These are phyloP conservation scores for Epichloe gansuensis DNA, from an alignment of 2,329 filamentous ascomycete species.

Conservation along the genomic window DNA sequence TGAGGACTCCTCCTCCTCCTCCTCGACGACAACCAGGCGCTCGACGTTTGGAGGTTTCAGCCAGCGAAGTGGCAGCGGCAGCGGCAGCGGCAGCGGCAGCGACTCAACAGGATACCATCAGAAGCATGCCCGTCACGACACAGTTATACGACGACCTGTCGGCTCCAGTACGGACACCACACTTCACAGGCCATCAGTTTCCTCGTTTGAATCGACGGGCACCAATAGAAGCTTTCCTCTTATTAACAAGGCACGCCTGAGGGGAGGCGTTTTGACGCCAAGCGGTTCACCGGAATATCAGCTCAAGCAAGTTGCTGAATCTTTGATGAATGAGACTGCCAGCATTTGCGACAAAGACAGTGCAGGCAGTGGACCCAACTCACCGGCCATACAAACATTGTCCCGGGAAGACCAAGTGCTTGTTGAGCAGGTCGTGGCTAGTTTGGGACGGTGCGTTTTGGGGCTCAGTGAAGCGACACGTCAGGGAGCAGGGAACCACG, in stretches of 20 bases:
- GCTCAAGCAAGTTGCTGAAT: slow-evolving; percentile 33
- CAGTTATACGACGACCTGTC: slow-evolving; percentile 30
- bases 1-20: slow-evolving; percentile 4
- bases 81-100: slow-evolving; percentile 10
- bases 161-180: slow-evolving; percentile 25
- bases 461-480: slow-evolving; percentile 42
- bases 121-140: slow-evolving; percentile 16
- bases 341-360: slow-evolving; percentile 26
- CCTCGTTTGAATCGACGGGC: slow-evolving; percentile 44
- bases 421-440: slow-evolving; percentile 46
- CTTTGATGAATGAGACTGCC: slow-evolving; percentile 34
- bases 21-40: slow-evolving; percentile 10
- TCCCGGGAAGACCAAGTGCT: slow-evolving; percentile 44
- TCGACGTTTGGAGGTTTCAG: slow-evolving; percentile 12
- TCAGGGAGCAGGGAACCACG: slow-evolving; percentile 43
- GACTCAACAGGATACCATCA: slow-evolving; percentile 12
- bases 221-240: slow-evolving; percentile 51
- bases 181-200: slow-evolving; percentile 41
- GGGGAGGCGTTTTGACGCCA: slow-evolving; percentile 34
- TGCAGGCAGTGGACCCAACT: slow-evolving; percentile 15
- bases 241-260: slow-evolving; percentile 36
- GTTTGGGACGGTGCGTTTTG: slow-evolving; percentile 46
- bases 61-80: slow-evolving; percentile 8
- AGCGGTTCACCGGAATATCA: slow-evolving; percentile 36
- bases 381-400: slow-evolving; percentile 34